Conservation (phyloP, 192 early-diverging fungal species). For the Entomortierella lignicola region DNA sequence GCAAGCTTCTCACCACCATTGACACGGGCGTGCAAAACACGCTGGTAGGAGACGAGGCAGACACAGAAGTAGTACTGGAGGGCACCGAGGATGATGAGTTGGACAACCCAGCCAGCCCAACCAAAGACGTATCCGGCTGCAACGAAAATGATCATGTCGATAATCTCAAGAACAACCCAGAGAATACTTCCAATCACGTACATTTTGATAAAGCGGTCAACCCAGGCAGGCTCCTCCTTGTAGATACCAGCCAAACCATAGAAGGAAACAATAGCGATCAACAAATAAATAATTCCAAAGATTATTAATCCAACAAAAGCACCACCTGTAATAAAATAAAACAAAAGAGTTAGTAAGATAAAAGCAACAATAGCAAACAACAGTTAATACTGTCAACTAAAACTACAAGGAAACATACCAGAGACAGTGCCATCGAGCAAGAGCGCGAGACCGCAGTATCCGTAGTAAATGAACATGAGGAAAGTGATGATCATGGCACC, state of each 20-base stretch:
- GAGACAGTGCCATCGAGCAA: not conserved
- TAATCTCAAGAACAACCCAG: slow-evolving; percentile 24
- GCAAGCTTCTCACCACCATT: slow-evolving; percentile 11
- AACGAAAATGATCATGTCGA: slow-evolving; percentile 16
- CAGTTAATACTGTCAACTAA: too few species aligned
- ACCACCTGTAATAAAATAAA: slow-evolving; percentile 10
- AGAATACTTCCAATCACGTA: slow-evolving; percentile 25
- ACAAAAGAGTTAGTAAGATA: not conserved
- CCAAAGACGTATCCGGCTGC: not conserved
- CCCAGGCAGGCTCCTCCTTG: slow-evolving; percentile 17
- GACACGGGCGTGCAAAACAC: slow-evolving; percentile 20
- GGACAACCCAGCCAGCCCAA: slow-evolving; percentile 18
- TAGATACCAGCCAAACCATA: slow-evolving; percentile 42
- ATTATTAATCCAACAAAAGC: slow-evolving; percentile 2
- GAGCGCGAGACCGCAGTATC: slow-evolving; percentile 26
- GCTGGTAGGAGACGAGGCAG: slow-evolving; percentile 47
- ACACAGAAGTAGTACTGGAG: slow-evolving; percentile 51
- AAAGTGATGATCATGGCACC: slow-evolving; percentile 38
- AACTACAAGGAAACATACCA: not conserved
- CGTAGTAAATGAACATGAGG: slow-evolving; percentile 39
- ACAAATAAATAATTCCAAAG: slow-evolving; percentile 28
- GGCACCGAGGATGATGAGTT: slow-evolving; percentile 7
- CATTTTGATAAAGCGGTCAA: slow-evolving; percentile 25
- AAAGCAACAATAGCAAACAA: too few species aligned
- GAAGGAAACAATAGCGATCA: slow-evolving; percentile 17